Evolutionary conservation across 305 asterid species (phyloP).

Genomic region (Fraxinus dipetala): DNA sequence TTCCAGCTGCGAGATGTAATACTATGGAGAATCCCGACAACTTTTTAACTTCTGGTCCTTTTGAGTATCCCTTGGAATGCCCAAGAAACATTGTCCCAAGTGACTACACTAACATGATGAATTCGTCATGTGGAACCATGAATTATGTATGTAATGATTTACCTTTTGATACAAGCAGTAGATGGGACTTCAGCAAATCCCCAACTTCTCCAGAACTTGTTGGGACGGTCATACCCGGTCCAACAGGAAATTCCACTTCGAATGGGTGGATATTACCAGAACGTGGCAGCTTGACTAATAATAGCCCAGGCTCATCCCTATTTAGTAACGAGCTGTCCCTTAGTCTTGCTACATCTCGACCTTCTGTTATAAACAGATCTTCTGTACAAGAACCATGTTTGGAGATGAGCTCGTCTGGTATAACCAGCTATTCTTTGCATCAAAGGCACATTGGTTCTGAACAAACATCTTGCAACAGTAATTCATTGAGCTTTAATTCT

Average conservation of each 20-base stretch:
- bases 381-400: conserved; percentile 41
- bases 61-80: conserved; percentile 29
- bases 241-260: conserved; percentile 19
- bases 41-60: conserved; percentile 22
- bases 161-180: conserved; percentile 26
- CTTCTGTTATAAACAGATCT: conserved; percentile 23
- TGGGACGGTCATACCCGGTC: conserved; percentile 28
- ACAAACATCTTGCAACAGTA: conserved; percentile 45
- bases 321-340: conserved; percentile 63
- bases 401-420: conserved; percentile 45
- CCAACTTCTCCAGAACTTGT: conserved; percentile 27
- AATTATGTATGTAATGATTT: conserved; percentile 26
- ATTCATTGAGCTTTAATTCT: conserved; percentile 42
- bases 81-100: conserved; percentile 25
- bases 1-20: conserved; percentile 29
- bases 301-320: conserved; percentile 38
- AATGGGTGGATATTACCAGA: conserved; percentile 43
- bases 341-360: conserved; percentile 58
- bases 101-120: conserved; percentile 18
- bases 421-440: conserved; percentile 34
- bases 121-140: conserved; percentile 30
- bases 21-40: conserved; percentile 31
- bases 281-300: conserved; percentile 25
- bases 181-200: conserved; percentile 36
- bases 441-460: conserved; percentile 37